phyloP scores from a whole-genome alignment of 371 early-diverging fungal genomes.

The Blyttiomyces sp. region DNA sequence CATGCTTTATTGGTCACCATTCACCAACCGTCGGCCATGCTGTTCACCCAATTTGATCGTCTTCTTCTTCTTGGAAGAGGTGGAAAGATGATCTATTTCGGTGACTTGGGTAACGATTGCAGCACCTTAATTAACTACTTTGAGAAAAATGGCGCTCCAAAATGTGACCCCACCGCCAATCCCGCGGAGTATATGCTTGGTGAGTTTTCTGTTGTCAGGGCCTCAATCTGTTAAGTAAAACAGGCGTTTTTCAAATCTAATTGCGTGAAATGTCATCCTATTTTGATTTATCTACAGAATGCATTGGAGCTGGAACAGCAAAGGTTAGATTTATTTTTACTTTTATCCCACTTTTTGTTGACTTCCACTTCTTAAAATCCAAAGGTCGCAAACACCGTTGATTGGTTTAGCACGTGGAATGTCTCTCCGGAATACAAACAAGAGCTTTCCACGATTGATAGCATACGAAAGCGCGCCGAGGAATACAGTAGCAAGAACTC shows the following conservation, averaged over 20 bases:
- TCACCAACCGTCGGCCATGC: slow-evolving; percentile 79
- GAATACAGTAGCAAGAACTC: slow-evolving; percentile 1
- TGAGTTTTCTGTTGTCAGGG: too few species aligned
- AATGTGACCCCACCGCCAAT: slow-evolving; percentile 53
- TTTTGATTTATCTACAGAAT: slow-evolving; percentile 40
- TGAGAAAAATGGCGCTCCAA: slow-evolving; percentile 57
- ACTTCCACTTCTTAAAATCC: too few species aligned
- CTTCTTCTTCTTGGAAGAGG: slow-evolving; percentile 75
- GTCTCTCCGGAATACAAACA: slow-evolving; percentile 37
- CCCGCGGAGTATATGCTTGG: slow-evolving; percentile 73
- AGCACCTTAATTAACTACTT: slow-evolving; percentile 57
- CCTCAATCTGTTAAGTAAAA: too few species aligned
- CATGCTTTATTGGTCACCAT: slow-evolving; percentile 77
- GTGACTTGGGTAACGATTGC: slow-evolving; percentile 62
- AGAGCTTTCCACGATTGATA: slow-evolving; percentile 8
- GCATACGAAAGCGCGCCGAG: slow-evolving; percentile 1
- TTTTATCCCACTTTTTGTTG: too few species aligned
- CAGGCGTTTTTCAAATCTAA: too few species aligned
- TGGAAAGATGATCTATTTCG: slow-evolving; percentile 77
- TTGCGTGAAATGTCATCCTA: too few species aligned
- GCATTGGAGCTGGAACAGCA: slow-evolving; percentile 58
- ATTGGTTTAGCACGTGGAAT: slow-evolving; percentile 61
- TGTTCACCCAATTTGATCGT: slow-evolving; percentile 80
- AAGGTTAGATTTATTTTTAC: too few species aligned
- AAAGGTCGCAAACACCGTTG: slow-evolving; percentile 21